Conservation (phyloP, 768 basidiomycete genomes). For the Candolleomyces efflorescens region DNA sequence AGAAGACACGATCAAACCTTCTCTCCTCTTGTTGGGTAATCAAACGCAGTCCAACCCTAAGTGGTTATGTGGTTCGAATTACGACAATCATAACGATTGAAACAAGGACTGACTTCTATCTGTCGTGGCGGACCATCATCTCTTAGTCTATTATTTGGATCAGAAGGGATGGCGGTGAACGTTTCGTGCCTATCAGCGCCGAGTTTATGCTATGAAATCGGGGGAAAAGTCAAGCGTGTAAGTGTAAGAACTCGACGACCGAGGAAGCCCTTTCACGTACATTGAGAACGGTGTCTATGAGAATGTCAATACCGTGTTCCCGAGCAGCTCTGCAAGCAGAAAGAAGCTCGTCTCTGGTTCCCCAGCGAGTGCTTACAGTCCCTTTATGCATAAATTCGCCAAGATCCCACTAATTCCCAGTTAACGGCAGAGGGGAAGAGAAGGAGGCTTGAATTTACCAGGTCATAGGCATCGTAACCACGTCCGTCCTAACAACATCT, state of each 20-base stretch:
- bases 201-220: slow-evolving; percentile 60
- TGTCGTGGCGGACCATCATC: slow-evolving; percentile 53
- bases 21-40: slow-evolving; percentile 71
- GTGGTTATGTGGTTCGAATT: not conserved
- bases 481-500: slow-evolving; percentile 49
- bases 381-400: slow-evolving; percentile 84
- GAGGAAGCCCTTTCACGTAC: slow-evolving; percentile 34
- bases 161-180: slow-evolving; percentile 67
- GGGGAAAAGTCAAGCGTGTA: too few species aligned
- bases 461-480: slow-evolving; percentile 84
- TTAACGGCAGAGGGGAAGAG: not conserved
- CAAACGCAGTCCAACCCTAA: slow-evolving; percentile 84
- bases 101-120: slow-evolving; percentile 52
- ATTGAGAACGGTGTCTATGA: slow-evolving; percentile 89
- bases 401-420: slow-evolving; percentile 66
- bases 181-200: slow-evolving; percentile 77
- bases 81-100: not conserved
- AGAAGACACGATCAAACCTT: slow-evolving; percentile 40
- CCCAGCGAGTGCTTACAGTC: slow-evolving; percentile 74
- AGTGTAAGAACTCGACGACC: slow-evolving; percentile 6
- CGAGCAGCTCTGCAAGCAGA: slow-evolving; percentile 65
- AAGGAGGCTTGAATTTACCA: slow-evolving; percentile 40
- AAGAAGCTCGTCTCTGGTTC: slow-evolving; percentile 76
- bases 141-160: slow-evolving; percentile 62
- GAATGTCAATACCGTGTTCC: slow-evolving; percentile 63